Conservation (phyloP, 495 filamentous ascomycete genomes). For the Cercophora samala region DNA sequence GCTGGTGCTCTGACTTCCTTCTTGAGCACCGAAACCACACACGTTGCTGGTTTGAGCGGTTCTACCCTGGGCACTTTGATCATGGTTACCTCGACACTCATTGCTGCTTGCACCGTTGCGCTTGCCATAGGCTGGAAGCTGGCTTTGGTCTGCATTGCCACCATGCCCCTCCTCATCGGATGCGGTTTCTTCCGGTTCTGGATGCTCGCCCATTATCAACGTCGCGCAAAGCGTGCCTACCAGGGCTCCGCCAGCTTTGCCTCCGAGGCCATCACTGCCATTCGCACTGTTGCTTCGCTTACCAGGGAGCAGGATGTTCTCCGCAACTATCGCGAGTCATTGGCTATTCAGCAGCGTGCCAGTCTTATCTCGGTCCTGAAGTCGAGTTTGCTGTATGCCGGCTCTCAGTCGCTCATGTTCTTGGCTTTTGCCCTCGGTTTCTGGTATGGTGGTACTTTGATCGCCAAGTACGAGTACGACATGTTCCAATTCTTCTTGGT, state of each 20-base stretch:
- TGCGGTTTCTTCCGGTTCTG: constrained; percentile 82
- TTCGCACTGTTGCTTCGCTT: constrained; percentile 83
- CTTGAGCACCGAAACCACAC: constrained; percentile 79
- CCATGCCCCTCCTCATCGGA: constrained; percentile 73
- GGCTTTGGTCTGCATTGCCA: constrained; percentile 77
- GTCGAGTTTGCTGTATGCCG: constrained; percentile 61
- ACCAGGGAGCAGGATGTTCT: constrained; percentile 62
- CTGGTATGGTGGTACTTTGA: constrained; percentile 74
- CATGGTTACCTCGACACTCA: constrained; percentile 68
- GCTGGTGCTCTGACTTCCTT: constrained; percentile 82
- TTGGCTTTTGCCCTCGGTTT: constrained; percentile 80
- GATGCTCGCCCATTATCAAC: constrained; percentile 68
- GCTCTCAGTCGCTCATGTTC: constrained; percentile 76
- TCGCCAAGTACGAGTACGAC: constrained; percentile 64
- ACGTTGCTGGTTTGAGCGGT: constrained; percentile 79
- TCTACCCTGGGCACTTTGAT: constrained; percentile 77
- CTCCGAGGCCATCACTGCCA: constrained; percentile 83
- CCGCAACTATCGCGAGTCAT: constrained; percentile 52
- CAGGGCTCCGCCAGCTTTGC: constrained; percentile 75
- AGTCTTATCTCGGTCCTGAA: constrained; percentile 36
- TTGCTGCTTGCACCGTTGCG: constrained; percentile 62
- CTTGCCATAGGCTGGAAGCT: constrained; percentile 84
- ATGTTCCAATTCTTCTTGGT: constrained; percentile 84
- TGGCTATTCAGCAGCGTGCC: constrained; percentile 30
- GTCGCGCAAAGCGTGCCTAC: constrained; percentile 69